These are phyloP conservation scores for Mesotaenium endlicherianum DNA, from an alignment of 139 green algal species.

Conservation along the genomic window DNA sequence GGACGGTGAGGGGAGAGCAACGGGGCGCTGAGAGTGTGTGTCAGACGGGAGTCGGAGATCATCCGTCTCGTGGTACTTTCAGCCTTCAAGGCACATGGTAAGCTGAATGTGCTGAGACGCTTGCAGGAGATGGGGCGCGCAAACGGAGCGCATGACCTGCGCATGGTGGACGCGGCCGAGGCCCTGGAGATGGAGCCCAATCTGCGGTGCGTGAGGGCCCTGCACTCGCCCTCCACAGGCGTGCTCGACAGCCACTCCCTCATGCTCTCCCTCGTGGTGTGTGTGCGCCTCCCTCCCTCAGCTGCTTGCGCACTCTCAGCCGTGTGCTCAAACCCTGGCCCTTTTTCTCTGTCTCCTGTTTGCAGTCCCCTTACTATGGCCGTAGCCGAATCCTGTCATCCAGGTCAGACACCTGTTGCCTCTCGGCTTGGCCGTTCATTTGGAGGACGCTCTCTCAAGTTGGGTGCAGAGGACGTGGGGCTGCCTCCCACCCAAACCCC, in stretches of 20 bases:
- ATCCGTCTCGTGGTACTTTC: not conserved
- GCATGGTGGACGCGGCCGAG: not conserved
- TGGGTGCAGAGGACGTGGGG: too few relatives aligned
- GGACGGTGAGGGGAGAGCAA: too few relatives aligned
- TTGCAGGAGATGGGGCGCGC: not conserved
- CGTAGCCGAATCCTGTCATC: too few relatives aligned
- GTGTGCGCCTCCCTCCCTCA: not conserved
- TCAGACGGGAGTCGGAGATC: too few relatives aligned
- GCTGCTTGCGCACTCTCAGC: not conserved
- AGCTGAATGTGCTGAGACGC: too few relatives aligned
- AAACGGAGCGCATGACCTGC: constrained; percentile 39
- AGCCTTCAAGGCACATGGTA: too few relatives aligned
- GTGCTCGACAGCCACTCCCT: constrained; percentile 21
- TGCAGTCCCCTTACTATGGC: not conserved
- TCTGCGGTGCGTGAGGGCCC: constrained; percentile 4
- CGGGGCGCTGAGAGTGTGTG: too few relatives aligned
- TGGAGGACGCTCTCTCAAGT: too few relatives aligned
- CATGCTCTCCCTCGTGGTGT: constrained; percentile 4
- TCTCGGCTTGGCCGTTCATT: too few relatives aligned
- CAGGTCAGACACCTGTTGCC: too few relatives aligned
- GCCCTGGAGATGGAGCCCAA: constrained; percentile 2
- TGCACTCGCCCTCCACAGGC: constrained; percentile 29
- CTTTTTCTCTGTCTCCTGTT: not conserved
- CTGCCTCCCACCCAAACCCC: too few relatives aligned
- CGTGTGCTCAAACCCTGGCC: not conserved